phyloP scores from a whole-genome alignment of 306 rosid species.

The Inga oerstediana region DNA sequence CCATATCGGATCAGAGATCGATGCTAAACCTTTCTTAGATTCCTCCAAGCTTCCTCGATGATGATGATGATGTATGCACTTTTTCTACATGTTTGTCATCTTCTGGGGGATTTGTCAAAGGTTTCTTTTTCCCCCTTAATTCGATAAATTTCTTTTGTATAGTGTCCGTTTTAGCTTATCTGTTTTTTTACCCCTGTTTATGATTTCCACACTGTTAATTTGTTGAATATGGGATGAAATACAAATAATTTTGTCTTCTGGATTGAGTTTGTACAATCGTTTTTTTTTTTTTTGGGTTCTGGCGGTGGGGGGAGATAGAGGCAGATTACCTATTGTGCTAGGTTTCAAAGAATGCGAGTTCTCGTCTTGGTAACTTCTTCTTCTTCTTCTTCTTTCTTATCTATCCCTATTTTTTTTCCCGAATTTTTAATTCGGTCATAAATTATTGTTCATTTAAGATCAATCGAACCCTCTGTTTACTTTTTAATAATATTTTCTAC shows the following conservation, averaged over 20 bases:
- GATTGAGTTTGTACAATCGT: background rate
- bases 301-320: background rate
- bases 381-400: background rate
- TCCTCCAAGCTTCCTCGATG: constrained; percentile 10
- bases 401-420: background rate
- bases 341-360: constrained; percentile 22
- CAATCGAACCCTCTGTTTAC: too few species aligned
- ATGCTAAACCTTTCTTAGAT: background rate
- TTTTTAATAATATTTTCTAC: background rate
- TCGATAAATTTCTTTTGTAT: background rate
- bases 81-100: background rate
- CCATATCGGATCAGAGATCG: constrained; percentile 3
- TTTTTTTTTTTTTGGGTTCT: background rate
- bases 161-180: background rate
- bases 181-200: background rate
- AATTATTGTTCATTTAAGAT: background rate
- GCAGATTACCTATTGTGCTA: background rate
- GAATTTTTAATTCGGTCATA: background rate
- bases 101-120: background rate
- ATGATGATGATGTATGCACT: background rate
- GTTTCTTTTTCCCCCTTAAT: background rate
- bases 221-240: background rate
- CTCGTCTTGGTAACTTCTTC: constrained; percentile 51
- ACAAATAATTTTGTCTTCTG: constrained; percentile 1
- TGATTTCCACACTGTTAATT: background rate